Evolutionary conservation across 805 yeast genomes (phyloP), one percentile per base, ranked within the genome.

Genomic region (Starmerella bombi): DNA sequence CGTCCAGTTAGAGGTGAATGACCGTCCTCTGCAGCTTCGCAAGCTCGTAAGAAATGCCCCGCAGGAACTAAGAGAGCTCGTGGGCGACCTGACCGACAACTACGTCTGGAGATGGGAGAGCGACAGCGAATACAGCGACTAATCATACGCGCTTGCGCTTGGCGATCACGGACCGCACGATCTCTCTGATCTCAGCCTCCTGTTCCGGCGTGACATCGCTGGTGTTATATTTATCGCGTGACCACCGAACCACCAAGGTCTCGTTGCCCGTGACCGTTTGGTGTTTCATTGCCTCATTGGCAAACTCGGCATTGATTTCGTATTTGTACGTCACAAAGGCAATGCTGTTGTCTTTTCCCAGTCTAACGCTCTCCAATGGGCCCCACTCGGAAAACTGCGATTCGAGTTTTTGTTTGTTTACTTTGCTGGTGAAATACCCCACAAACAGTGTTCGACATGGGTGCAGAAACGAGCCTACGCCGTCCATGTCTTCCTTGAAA

Each of bases 401-500:
- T 43, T 65, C 72, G 43, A 63, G 61, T 37, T 57, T 66, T 42
- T 52, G 69, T 54, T 64, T 58, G 25, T 5, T 12, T 5, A 14
- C 25, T 16, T 56, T 66, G 3, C 8, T 10, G 16, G 23, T 14
- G 73, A 74, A 29, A 64, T 57, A 10, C 3, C 93, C 91, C 2
- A 88, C 71, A 55, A 78, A 86, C 2, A 88, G 57, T 0, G 95
- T 84, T 39, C 75, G 61, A 55, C 85, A 86, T n/a, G 65, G 64
- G 28, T 66, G 62, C 50, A 71, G 67, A 55, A 88, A 76, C 19
- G 83, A 75, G 0, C 97, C 98, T 3, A 85, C 78, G 25, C 98
- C 98, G 22, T 80, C 75, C 95, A 85, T 85, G 59, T 88, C 97
- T 49, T 88, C 95, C 50, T 85, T 64, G 53, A 82, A 83, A 36